A percentile compares a stretch with the other conserved stretches of the same genome.
phyloP scores from a whole-genome alignment of 139 green algal species.

The Limnomonas spitsbergensis region DNA sequence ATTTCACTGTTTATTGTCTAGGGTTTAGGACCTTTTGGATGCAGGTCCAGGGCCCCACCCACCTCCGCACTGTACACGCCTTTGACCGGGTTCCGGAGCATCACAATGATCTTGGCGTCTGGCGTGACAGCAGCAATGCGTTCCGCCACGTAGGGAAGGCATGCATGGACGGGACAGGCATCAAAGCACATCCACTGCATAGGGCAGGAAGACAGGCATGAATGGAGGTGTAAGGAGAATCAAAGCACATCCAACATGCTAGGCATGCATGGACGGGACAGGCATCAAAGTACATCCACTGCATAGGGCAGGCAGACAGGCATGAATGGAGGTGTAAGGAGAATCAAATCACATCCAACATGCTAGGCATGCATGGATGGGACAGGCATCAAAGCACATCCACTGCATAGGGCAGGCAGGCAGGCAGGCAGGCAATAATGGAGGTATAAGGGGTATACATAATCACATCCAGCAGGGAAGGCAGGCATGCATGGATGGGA shows the following conservation, averaged over 20 bases:
- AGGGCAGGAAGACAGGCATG: neutral
- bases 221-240: conserved; percentile 1
- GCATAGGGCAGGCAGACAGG: neutral
- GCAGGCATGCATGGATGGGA: conserved; percentile 67
- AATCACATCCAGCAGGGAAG: too few relatives aligned
- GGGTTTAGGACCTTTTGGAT: too few relatives aligned
- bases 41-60: neutral
- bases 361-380: conserved; percentile 67
- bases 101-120: conserved; percentile 73
- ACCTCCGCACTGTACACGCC: conserved; percentile 55
- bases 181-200: conserved; percentile 72
- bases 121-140: conserved; percentile 62
- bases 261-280: conserved; percentile 71
- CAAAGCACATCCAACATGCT: too few relatives aligned
- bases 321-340: neutral
- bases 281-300: conserved; percentile 76
- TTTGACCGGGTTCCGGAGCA: conserved; percentile 41
- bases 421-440: neutral
- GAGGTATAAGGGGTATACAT: neutral
- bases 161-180: conserved; percentile 70
- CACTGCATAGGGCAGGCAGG: conserved; percentile 31
- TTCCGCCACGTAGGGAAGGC: conserved; percentile 62
- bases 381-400: conserved; percentile 78
- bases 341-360: neutral
- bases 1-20: too few relatives aligned